Evolutionary conservation across 352 stramenopile species (phyloP).

Genomic region (Synura sp.): DNA sequence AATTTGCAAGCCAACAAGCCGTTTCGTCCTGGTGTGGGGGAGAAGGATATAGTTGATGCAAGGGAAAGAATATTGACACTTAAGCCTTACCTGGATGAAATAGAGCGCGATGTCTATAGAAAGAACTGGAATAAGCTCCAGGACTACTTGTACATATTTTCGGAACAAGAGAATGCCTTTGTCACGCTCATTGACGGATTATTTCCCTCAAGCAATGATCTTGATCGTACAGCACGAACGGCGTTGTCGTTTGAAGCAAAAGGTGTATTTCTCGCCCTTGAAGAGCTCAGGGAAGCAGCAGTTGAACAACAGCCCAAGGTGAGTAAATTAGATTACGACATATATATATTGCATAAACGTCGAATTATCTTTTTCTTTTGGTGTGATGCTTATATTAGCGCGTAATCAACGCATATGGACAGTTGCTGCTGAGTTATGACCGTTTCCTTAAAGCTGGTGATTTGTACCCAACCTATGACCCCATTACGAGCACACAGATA

Average conservation of each 20-base stretch:
- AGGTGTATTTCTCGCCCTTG: slow-evolving; percentile 8
- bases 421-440: slow-evolving; percentile 4
- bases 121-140: background rate
- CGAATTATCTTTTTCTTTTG: no score
- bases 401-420: background rate
- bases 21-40: background rate
- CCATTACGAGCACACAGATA: background rate
- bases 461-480: slow-evolving; percentile 22
- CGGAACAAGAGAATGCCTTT: slow-evolving; percentile 18
- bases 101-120: background rate
- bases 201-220: background rate
- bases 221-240: background rate
- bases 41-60: background rate
- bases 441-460: slow-evolving; percentile 33
- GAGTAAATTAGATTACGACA: no score
- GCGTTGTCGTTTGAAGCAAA: slow-evolving; percentile 28
- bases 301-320: background rate
- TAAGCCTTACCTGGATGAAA: slow-evolving; percentile 14
- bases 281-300: slow-evolving; percentile 28
- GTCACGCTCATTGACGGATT: background rate
- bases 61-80: slow-evolving; percentile 5
- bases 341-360: no score
- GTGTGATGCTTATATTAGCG: no score
- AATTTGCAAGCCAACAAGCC: no score
- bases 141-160: background rate